Evolutionary conservation across 306 rosid genomes (phyloP).

Genomic region (Castanea mollissima): DNA sequence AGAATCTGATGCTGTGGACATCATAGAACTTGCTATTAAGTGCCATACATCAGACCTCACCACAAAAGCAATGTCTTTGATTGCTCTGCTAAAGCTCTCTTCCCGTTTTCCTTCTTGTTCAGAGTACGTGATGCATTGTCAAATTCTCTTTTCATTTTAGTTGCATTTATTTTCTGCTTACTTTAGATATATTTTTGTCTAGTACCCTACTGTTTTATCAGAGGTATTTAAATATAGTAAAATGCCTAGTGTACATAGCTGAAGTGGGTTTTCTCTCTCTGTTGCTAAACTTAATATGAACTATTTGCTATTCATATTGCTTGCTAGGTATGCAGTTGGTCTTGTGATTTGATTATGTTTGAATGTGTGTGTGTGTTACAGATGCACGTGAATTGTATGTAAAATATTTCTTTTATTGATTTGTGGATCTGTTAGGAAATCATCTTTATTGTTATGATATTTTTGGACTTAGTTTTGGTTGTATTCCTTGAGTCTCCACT

Average conservation of each 20-base stretch:
- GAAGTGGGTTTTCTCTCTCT: neutral
- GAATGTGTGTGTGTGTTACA: neutral
- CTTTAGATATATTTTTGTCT: conserved; percentile 16
- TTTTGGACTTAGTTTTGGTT: neutral
- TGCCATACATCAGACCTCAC: conserved; percentile 71
- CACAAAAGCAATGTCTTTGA: conserved; percentile 88
- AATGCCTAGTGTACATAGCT: neutral
- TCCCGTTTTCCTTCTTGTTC: conserved; percentile 96
- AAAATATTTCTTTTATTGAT: neutral
- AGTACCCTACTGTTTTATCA: conserved; percentile 10
- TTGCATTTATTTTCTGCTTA: conserved; percentile 7
- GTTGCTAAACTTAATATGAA: neutral
- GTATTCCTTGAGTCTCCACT: neutral
- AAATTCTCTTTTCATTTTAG: conserved; percentile 9
- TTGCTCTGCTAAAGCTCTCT: conserved; percentile 85
- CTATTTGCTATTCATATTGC: neutral
- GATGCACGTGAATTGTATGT: no score
- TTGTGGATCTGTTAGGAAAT: neutral
- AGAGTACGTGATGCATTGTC: conserved; percentile 54
- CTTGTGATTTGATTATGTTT: neutral
- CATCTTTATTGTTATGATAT: neutral
- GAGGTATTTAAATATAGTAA: conserved; percentile 15
- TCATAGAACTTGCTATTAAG: conserved; percentile 67
- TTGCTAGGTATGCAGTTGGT: neutral
- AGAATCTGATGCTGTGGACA: conserved; percentile 81